These are phyloP conservation scores for Melanogaster broomeanus DNA, from an alignment of 768 basidiomycete genomes.

Conservation along the genomic window DNA sequence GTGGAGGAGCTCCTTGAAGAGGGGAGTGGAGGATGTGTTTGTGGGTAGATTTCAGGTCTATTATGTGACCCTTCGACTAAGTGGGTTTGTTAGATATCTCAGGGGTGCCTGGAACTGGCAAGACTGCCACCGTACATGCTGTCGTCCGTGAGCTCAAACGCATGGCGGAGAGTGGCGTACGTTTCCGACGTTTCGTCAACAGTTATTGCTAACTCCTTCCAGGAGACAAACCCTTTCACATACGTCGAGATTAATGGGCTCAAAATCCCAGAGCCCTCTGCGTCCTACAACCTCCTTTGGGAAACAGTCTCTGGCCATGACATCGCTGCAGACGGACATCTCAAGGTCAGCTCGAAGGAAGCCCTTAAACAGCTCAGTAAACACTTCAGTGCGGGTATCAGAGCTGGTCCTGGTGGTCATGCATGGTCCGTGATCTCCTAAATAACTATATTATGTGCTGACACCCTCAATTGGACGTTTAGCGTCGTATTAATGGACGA, in stretches of 20 bases:
- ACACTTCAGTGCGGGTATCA: slow-evolving; percentile 69
- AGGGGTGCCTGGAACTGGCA: slow-evolving; percentile 98
- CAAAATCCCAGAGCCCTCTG: slow-evolving; percentile 88
- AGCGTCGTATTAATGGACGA: slow-evolving; percentile 99
- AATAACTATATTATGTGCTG: background rate
- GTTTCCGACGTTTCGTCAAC: slow-evolving; percentile 20
- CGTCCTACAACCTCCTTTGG: slow-evolving; percentile 92
- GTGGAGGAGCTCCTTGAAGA: slow-evolving; percentile 89
- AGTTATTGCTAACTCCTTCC: background rate
- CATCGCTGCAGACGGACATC: slow-evolving; percentile 56
- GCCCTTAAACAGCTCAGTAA: slow-evolving; percentile 76
- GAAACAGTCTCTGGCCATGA: slow-evolving; percentile 87
- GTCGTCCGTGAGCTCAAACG: slow-evolving; percentile 87
- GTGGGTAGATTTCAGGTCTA: slow-evolving; percentile 46
- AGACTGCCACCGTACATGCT: slow-evolving; percentile 96
- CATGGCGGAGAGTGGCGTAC: slow-evolving; percentile 79
- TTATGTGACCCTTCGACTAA: slow-evolving; percentile 1
- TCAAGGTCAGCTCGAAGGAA: slow-evolving; percentile 75
- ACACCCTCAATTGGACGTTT: slow-evolving; percentile 4
- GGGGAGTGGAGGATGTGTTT: slow-evolving; percentile 93
- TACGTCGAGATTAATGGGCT: slow-evolving; percentile 99
- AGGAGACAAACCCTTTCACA: slow-evolving; percentile 94
- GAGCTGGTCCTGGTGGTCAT: slow-evolving; percentile 76
- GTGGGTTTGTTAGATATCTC: slow-evolving; percentile 72
- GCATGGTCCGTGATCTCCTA: slow-evolving; percentile 66